Evolutionary conservation across 2,329 filamentous ascomycete genomes (phyloP).

Genomic region (Sclerotinia minor): DNA sequence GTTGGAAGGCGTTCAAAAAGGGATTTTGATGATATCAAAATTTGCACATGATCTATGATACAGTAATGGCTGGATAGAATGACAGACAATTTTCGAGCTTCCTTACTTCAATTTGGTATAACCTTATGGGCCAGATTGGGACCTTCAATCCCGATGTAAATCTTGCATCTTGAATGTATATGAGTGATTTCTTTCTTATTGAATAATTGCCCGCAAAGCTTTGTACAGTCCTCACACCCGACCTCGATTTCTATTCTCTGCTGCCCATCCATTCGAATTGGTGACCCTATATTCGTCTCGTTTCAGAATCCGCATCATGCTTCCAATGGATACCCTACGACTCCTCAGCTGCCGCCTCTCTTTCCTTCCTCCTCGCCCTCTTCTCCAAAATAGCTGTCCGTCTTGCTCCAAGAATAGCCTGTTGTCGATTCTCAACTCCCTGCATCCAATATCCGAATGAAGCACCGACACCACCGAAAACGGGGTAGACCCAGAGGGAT

Average conservation of each 20-base stretch:
- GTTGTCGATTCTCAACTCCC: constrained; percentile 82
- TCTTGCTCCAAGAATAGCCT: constrained; percentile 72
- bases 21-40: constrained; percentile 14
- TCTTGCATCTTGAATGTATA: neutral
- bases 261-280: neutral
- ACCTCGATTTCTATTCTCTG: neutral
- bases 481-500: constrained; percentile 87
- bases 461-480: constrained; percentile 81
- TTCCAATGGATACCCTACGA: constrained; percentile 12
- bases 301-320: neutral
- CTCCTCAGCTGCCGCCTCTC: constrained; percentile 53
- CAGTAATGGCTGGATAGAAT: constrained; percentile 24
- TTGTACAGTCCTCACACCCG: constrained; percentile 12
- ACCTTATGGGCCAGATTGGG: neutral
- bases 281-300: neutral
- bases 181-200: constrained; percentile 7
- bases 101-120: neutral
- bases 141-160: neutral
- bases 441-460: constrained; percentile 97
- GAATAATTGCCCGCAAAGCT: constrained; percentile 9
- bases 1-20: constrained; percentile 13
- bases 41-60: constrained; percentile 29
- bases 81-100: neutral
- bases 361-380: constrained; percentile 72
- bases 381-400: constrained; percentile 85